Evolutionary conservation across 163 green algal species (phyloP), one percentile per base, ranked within the genome.

Genomic region (Coccomyxa subellipsoidea): DNA sequence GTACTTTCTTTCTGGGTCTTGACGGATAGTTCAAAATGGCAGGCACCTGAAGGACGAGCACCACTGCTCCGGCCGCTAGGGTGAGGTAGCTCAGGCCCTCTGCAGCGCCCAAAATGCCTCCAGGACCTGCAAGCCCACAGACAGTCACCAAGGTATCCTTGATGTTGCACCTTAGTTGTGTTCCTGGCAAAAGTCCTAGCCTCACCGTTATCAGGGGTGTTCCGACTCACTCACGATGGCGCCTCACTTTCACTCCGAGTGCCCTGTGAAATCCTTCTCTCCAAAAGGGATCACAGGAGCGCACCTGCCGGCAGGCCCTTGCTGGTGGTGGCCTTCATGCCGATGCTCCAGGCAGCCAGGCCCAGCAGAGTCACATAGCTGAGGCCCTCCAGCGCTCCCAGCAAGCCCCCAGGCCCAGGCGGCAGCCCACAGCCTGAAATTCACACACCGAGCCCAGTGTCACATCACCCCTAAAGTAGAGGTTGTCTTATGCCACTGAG

Each of bases 371-470:
- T 81, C 9, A 95, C 83, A 84, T 95, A 95, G n/a, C 39, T 77
- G 21, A 95, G 37, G 38, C 92, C 92, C 85, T 95, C 92, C 10
- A 89, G 75, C 0, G 88, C 91, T 27, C 92, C 92, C 34, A 95
- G 77, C 35, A 85, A 37, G 27, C 91, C 92, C 25, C 76, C 76
- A 23, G 92, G 92, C 23, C 92, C 92, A 3, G 92, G 90, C 7
- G 91, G 92, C 69, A 95, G 87, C 23, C 91, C 92, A 81, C 90
- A 94, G 34, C 90, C 90, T 90, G 84, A 69, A 81, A 31, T 9
- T 73, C 1, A 78, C 4, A 70, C n/a, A 12, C 36, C 69, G n/a
- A n/a, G n/a, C n/a, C n/a, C n/a, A n/a, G n/a, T n/a, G n/a, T n/a
- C n/a, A n/a, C n/a, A n/a, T n/a, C n/a, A n/a, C n/a, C n/a, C n/a